phyloP scores from a whole-genome alignment of 768 basidiomycete genomes.

The Lanmaoa pseudosensibilis region DNA sequence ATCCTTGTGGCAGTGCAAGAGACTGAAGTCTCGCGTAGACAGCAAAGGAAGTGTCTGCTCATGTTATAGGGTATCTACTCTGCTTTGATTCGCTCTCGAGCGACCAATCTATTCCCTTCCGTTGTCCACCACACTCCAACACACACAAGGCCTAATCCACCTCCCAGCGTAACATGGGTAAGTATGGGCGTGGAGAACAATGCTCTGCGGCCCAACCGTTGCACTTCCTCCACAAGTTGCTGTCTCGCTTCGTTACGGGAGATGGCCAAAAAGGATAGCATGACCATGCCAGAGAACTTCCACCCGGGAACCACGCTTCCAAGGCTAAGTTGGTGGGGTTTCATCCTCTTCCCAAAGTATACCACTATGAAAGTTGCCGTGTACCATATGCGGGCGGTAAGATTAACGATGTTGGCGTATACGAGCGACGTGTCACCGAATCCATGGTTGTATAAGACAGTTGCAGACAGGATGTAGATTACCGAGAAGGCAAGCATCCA shows the following conservation, averaged over 20 bases:
- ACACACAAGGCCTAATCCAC: slow-evolving; percentile 26
- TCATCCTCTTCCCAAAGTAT: slow-evolving; percentile 43
- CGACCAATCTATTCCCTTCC: slow-evolving; percentile 24
- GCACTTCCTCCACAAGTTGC: slow-evolving; percentile 14
- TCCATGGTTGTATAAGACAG: slow-evolving; percentile 44
- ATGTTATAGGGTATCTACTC: slow-evolving; percentile 11
- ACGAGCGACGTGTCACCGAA: slow-evolving; percentile 71
- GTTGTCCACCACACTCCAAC: slow-evolving; percentile 33
- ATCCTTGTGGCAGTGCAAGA: too few relatives aligned
- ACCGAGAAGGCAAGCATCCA: slow-evolving; percentile 82
- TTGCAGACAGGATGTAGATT: slow-evolving; percentile 59
- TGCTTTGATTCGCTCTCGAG: slow-evolving; percentile 20
- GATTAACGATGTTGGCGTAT: slow-evolving; percentile 72
- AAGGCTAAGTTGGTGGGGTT: slow-evolving; percentile 14
- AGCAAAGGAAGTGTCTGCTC: too few relatives aligned
- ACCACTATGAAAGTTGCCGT: slow-evolving; percentile 47
- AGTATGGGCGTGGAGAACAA: slow-evolving; percentile 24
- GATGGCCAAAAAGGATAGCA: slow-evolving; percentile 26
- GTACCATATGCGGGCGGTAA: slow-evolving; percentile 62
- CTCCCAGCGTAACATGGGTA: slow-evolving; percentile 28
- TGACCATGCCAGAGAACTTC: slow-evolving; percentile 26
- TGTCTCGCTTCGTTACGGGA: slow-evolving; percentile 18
- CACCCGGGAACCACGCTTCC: slow-evolving; percentile 24
- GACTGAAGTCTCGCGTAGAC: too few relatives aligned
- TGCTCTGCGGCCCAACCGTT: slow-evolving; percentile 15